phyloP scores from a whole-genome alignment of 1,284 basidiomycete genomes.

The Ceratobasidium theobromae region DNA sequence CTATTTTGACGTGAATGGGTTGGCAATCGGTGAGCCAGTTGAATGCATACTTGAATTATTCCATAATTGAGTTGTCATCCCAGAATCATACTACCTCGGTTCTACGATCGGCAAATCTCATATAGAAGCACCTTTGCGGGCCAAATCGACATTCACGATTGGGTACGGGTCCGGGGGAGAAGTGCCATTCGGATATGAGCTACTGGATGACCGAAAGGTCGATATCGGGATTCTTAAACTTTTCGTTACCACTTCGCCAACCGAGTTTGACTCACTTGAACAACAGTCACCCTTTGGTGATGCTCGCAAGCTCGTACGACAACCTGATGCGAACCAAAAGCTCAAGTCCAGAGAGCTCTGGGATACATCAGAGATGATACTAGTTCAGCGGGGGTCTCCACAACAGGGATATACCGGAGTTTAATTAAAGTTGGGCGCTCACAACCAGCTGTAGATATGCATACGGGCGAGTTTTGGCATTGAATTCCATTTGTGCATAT shows the following conservation, averaged over 20 bases:
- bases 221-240: conserved; percentile 20
- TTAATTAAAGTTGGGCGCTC: no score
- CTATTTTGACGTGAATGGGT: neutral
- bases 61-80: conserved; percentile 22
- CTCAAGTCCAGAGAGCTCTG: no score
- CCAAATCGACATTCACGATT: no score
- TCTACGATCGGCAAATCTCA: no score
- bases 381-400: no score
- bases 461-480: no score
- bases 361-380: no score
- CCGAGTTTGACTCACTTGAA: conserved; percentile 6
- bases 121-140: no score
- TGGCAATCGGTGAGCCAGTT: conserved; percentile 9
- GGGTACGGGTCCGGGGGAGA: conserved; percentile 27
- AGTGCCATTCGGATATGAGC: neutral
- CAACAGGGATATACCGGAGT: no score
- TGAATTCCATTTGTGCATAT: no score
- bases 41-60: no score
- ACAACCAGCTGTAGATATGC: no score
- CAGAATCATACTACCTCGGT: neutral
- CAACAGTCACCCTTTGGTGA: neutral
- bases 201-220: neutral
- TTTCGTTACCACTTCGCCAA: conserved; percentile 4
- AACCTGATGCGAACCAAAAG: neutral
- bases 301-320: neutral